Conservation (phyloP, 1,284 basidiomycete genomes). For the Ganoderma multipileum region DNA sequence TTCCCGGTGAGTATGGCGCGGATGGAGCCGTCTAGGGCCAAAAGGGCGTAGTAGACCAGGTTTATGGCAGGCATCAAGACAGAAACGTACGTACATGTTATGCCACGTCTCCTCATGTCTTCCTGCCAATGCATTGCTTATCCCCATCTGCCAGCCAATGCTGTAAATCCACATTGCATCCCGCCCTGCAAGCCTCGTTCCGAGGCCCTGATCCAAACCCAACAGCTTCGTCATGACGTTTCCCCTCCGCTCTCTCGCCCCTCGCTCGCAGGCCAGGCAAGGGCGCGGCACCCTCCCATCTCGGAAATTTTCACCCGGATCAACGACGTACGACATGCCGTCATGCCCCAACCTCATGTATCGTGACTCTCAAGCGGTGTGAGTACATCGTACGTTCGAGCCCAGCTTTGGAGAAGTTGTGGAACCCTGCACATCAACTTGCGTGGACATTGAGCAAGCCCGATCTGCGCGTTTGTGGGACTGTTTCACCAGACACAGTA, state of each 20-base stretch:
- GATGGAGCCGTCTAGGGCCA: not conserved
- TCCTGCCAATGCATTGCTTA: conserved; percentile 8
- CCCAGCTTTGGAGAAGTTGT: not conserved
- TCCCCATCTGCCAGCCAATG: not conserved
- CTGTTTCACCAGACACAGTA: not conserved
- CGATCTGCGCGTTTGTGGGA: not conserved
- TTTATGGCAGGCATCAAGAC: conserved; percentile 2
- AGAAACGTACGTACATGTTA: conserved; percentile 16
- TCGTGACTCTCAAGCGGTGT: not conserved
- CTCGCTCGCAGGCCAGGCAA: not conserved
- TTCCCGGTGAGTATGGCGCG: not conserved
- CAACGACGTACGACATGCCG: not conserved
- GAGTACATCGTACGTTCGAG: not conserved
- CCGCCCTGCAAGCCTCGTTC: conserved; percentile 19
- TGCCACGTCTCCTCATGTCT: conserved; percentile 11
- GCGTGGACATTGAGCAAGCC: not conserved
- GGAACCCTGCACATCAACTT: not conserved
- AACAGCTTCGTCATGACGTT: not conserved
- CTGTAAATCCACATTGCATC: not conserved
- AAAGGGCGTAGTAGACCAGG: not conserved
- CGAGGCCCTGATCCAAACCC: conserved; percentile 15
- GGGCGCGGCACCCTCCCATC: conserved; percentile 1
- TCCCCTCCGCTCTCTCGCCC: not conserved
- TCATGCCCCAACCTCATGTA: not conserved
- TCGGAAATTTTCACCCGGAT: not conserved